Conservation (phyloP, 108 stramenopile species). For the Skeletonema costatum region DNA sequence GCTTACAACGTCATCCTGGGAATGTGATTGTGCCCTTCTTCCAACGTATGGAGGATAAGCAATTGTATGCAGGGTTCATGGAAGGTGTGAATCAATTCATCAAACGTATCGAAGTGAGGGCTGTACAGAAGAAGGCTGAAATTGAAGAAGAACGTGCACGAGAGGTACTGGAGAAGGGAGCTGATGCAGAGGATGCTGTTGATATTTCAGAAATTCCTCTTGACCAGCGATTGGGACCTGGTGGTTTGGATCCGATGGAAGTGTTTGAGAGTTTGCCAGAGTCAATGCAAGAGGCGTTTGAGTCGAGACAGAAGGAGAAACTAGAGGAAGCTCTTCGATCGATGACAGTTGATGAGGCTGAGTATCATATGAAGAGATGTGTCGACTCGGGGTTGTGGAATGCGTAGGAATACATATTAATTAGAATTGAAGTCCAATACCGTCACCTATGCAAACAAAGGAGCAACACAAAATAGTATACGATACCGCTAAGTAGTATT, state of each 20-base stretch:
- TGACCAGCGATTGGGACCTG: constrained; percentile 92
- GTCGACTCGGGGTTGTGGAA: constrained; percentile 94
- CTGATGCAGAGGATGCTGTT: constrained; percentile 63
- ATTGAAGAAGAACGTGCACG: constrained; percentile 77
- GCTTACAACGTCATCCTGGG: constrained; percentile 91
- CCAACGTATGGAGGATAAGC: constrained; percentile 77
- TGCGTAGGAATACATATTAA: constrained; percentile 14
- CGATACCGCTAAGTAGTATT: too few relatives aligned
- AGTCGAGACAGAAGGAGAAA: constrained; percentile 80
- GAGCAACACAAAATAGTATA: too few relatives aligned
- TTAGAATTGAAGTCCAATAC: neutral
- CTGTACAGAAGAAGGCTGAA: constrained; percentile 92
- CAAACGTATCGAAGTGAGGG: constrained; percentile 87
- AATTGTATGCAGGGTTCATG: constrained; percentile 81
- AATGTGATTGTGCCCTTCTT: constrained; percentile 98
- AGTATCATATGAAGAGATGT: constrained; percentile 96
- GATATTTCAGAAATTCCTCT: constrained; percentile 71
- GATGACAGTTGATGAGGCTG: constrained; percentile 85
- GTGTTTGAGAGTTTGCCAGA: constrained; percentile 90
- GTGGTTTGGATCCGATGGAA: constrained; percentile 96
- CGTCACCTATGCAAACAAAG: neutral
- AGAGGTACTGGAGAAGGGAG: constrained; percentile 46
- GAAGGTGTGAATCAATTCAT: constrained; percentile 82
- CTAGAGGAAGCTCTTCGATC: constrained; percentile 78
- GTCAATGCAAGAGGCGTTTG: constrained; percentile 94